Conservation (phyloP, 352 stramenopile genomes). For the Globisporangium uncinulatum region DNA sequence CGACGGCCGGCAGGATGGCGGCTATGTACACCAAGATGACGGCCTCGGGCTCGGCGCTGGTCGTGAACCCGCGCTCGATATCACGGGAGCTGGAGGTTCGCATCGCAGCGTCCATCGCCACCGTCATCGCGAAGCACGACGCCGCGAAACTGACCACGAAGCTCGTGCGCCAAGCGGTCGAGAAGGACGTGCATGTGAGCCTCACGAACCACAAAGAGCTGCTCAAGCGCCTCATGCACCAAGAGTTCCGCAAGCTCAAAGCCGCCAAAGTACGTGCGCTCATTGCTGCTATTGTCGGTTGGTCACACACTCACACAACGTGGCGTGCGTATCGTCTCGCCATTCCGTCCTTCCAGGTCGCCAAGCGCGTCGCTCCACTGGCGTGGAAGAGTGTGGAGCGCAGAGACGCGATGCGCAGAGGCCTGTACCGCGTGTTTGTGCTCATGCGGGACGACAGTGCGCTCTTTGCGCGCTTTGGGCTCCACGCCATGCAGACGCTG, state of each 20-base stretch:
- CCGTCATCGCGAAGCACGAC: constrained; percentile 61
- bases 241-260: constrained; percentile 76
- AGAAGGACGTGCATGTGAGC: constrained; percentile 83
- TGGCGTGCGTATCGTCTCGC: too few species aligned
- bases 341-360: constrained; percentile 19
- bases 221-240: constrained; percentile 85
- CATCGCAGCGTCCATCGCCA: constrained; percentile 64
- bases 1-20: constrained; percentile 14
- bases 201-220: constrained; percentile 86
- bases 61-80: constrained; percentile 71
- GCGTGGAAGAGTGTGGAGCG: constrained; percentile 58
- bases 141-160: constrained; percentile 68
- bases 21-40: constrained; percentile 82
- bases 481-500: constrained; percentile 64
- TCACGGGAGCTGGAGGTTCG: constrained; percentile 79
- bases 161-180: constrained; percentile 74
- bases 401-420: constrained; percentile 33
- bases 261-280: constrained; percentile 38
- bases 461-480: constrained; percentile 18
- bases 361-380: constrained; percentile 43
- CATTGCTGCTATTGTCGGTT: too few species aligned
- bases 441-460: constrained; percentile 20
- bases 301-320: neutral
- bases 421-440: constrained; percentile 35
- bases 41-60: constrained; percentile 55